These are phyloP conservation scores for Juncus effusus DNA, from an alignment of 176 grass and related monocot genomes.

Conservation along the genomic window DNA sequence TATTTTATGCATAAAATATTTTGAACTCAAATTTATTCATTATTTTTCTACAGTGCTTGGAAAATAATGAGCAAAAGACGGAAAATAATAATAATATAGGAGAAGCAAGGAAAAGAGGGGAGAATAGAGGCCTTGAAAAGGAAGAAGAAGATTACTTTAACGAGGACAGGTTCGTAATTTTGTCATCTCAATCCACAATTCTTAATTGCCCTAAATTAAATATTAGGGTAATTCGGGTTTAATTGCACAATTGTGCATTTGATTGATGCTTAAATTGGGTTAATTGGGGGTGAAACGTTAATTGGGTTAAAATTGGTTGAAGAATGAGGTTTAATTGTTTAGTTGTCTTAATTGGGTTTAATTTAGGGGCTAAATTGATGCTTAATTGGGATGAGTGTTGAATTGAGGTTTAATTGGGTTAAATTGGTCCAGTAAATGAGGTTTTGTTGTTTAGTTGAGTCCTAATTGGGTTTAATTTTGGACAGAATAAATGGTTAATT, in stretches of 20 bases:
- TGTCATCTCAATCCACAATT: no score
- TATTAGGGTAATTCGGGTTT: no score
- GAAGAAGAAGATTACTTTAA: conserved; percentile 76
- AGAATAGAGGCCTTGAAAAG: conserved; percentile 58
- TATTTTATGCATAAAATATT: background rate
- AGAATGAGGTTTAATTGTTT: no score
- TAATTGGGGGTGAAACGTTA: background rate
- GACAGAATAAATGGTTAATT: no score
- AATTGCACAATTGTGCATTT: no score
- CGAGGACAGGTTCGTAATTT: conserved; percentile 56
- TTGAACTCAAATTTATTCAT: conserved; percentile 2
- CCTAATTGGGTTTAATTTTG: no score
- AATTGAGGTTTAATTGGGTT: no score
- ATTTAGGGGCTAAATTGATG: background rate
- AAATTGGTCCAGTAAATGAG: no score
- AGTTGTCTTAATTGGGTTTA: background rate
- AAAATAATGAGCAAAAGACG: conserved; percentile 34
- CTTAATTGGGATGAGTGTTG: no score
- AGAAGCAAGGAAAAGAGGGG: conserved; percentile 48
- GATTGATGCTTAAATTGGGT: background rate
- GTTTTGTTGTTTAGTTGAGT: no score
- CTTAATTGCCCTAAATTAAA: no score
- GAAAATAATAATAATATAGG: conserved; percentile 30
- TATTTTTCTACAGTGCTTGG: conserved; percentile 36
- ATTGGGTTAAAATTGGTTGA: no score